These are phyloP conservation scores for Phragmites australis DNA, from an alignment of 176 grass and related monocot genomes.

Conservation along the genomic window DNA sequence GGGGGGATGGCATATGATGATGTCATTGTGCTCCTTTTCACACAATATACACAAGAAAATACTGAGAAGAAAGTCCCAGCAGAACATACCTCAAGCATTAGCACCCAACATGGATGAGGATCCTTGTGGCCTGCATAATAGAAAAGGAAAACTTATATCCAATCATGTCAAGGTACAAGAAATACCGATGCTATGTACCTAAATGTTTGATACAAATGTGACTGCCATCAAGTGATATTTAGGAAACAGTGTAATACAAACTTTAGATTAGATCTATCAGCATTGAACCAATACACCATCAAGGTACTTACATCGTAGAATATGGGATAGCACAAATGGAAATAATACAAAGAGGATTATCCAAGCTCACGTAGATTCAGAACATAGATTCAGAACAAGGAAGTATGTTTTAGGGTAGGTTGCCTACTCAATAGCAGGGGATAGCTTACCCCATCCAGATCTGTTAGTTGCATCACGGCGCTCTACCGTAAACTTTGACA, in stretches of 20 bases:
- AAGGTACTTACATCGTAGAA: background rate
- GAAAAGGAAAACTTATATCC: constrained; percentile 9
- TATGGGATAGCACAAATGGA: background rate
- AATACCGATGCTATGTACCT: background rate
- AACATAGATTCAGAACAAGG: background rate
- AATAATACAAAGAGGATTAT: constrained; percentile 8
- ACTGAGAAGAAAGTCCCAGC: constrained; percentile 8
- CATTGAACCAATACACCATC: background rate
- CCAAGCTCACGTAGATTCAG: background rate
- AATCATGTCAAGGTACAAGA: constrained; percentile 22
- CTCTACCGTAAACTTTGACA: constrained; percentile 84
- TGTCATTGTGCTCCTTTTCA: background rate
- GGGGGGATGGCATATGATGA: background rate
- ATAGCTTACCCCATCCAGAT: constrained; percentile 83
- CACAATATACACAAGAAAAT: background rate
- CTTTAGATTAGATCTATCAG: background rate
- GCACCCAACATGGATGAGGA: constrained; percentile 78
- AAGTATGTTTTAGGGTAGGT: background rate
- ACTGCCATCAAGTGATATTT: background rate
- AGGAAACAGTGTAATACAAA: background rate
- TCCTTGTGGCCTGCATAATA: constrained; percentile 56
- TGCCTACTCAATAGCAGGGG: constrained; percentile 1
- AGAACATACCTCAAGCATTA: constrained; percentile 91
- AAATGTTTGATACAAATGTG: background rate
- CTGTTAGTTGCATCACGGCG: constrained; percentile 79